Evolutionary conservation across 2,329 filamentous ascomycete genomes (phyloP), one percentile per base, ranked within the genome.

Genomic region (Trichoderma endophyticum): DNA sequence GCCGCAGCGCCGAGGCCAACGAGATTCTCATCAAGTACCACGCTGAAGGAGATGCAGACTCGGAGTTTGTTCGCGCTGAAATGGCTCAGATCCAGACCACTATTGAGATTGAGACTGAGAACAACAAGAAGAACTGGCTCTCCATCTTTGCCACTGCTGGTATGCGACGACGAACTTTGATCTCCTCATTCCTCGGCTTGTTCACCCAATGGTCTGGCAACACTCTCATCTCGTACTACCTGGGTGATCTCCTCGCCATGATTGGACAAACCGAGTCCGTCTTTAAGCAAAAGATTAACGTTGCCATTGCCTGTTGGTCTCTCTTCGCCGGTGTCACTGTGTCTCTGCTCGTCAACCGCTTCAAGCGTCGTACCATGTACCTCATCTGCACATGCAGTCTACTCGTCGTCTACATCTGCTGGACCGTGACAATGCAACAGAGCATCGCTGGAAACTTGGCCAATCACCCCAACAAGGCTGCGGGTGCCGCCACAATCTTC

Each of bases 31-130:
- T 66, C n/a, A 57, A 59, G 26, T 66, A 70, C 7, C 70, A 72
- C 15, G 63, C 70, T 8, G 34, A 72, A 11, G 70, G 70, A 11
- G 65, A 72, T 18, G 24, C n/a, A 0, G 39, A 72, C n/a, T 68
- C 68, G 14, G 70, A 72, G 7, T 72, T 59, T 54, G 70, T 72
- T 15, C 70, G 59, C 6, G 70, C 48, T 30, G 70, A 72, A 24
- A 70, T 69, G 36, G 39, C 54, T 14, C 64, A 57, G 18, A 72
- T 72, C n/a, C 34, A 70, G 18, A 21, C 32, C 11, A 51, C 54
- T 1, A 72, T 72, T 70, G 68, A 54, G 56, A 18, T 63, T 12
- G 68, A 70, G 39, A 12, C n/a, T 3, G 39, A 30, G 4, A 26
- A n/a, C 6, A n/a, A 34, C 24, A 70, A 65, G 28, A 56, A 54